Conservation (phyloP, 2,329 filamentous ascomycete genomes). For the Elsinoe perseae region DNA sequence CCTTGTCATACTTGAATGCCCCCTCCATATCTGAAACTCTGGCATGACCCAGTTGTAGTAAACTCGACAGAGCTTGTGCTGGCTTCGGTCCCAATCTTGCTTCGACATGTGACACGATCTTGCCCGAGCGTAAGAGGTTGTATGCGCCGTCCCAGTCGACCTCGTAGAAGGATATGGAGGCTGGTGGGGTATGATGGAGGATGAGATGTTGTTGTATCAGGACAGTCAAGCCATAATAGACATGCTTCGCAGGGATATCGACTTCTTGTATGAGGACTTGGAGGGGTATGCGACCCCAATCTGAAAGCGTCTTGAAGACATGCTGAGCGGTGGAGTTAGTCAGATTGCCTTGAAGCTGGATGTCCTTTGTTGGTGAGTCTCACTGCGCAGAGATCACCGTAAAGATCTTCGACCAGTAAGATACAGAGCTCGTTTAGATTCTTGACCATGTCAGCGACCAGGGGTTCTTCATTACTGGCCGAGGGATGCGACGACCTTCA, state of each 20-base stretch:
- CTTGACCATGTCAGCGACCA: conserved; percentile 37
- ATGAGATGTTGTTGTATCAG: conserved; percentile 80
- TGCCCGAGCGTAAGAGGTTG: conserved; percentile 70
- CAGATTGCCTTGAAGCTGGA: not conserved
- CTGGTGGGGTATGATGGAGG: conserved; percentile 29
- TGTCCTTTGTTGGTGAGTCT: conserved; percentile 29
- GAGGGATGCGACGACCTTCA: conserved; percentile 14
- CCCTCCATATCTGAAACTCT: conserved; percentile 62
- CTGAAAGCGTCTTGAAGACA: conserved; percentile 72
- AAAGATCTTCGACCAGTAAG: conserved; percentile 79
- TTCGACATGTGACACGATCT: conserved; percentile 69
- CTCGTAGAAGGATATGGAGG: conserved; percentile 65
- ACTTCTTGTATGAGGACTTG: conserved; percentile 63
- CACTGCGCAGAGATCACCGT: conserved; percentile 89
- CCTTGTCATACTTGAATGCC: conserved; percentile 45
- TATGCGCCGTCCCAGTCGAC: conserved; percentile 76
- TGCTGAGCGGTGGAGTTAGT: conserved; percentile 47
- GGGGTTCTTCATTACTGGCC: not conserved
- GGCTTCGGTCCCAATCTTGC: conserved; percentile 67
- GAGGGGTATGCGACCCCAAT: conserved; percentile 68
- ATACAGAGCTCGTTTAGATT: conserved; percentile 78
- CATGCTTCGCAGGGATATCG: conserved; percentile 62
- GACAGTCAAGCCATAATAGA: conserved; percentile 73
- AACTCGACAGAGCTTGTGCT: conserved; percentile 62
- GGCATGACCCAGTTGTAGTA: conserved; percentile 71